Evolutionary conservation across 768 basidiomycete species (phyloP), one percentile per base, ranked within the genome.

Genomic region (Lactarius hatsudake): DNA sequence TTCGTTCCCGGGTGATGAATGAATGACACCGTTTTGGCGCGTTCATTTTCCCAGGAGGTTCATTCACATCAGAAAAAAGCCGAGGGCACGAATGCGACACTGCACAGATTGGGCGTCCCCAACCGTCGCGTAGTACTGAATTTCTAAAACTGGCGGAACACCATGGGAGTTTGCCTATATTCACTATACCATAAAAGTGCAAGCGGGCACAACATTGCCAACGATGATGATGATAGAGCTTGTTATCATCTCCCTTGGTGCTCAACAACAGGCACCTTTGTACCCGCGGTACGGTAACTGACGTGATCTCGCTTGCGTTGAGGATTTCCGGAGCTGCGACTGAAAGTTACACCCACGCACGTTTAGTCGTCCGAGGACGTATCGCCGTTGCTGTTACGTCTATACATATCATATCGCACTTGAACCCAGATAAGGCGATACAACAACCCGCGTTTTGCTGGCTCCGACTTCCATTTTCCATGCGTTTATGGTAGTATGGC

Each of bases 181-280:
- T n/a, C 45, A 13, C 45, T 26, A 53, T 62, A 34, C 61, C 48
- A 53, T 53, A 57, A 45, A 42, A 66, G 65, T 45, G 7, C 45
- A 58, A 66, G 55, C 26, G 26, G 62, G 43, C 26, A 26, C 54
- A 56, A 3, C 7, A 4, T 60, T 36, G n/a, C 26, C 51, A 42
- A 42, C 42, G 15, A 42, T 17, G 40, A 18, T 42, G 42, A 42
- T 42, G 42, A 42, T 18, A 40, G 42, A 17, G 15, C 23, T 53
- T 53, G 51, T 23, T 53, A 53, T 53, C 51, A 15, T 15, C 51
- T 53, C 13, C 26, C 12, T 15, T 26, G 12, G 20, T 53, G 7
- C 13, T 53, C 3, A 53, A 26, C 13, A 5, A 53, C 51, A 53
- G 51, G 51, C 26, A 53, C 51, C 12, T 53, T 51, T 53, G 51